Base-by-base conservation (phyloP, 164 flowering plant species). In the Piper longum region DNA sequence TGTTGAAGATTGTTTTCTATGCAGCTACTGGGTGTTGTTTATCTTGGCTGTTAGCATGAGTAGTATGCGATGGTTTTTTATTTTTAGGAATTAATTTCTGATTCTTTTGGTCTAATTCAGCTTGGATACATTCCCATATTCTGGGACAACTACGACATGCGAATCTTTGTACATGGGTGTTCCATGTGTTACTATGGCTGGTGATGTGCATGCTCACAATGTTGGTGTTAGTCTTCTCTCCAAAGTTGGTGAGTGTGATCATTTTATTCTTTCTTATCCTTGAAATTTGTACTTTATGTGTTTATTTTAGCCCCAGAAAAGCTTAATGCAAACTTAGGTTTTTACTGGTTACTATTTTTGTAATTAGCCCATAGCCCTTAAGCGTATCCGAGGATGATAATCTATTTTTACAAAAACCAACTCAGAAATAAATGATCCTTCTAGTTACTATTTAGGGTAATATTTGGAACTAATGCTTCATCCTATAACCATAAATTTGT, bases 141-240 rank as follows among this genome's bases (percentile, higher is more conserved):
- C 97, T 51, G 99, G 99, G 67, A 93, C 99, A 16, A 93, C 99
- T 2, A 93, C 99, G 57, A 90, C 99, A 14, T 93, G 99, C 69
- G 99, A 93, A 74, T 93, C 99, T 55, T 70, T 93, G 41, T 90
- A 82, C 75, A 93, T 93, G 99, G 99, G 99, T 61, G 97, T 93
- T 72, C 99, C 99, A 43, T 93, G 99, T 76, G 76, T 93, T 65
- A 88, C 95, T 40, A 90, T 93, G 99, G 90, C 87, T 60, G 97
- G 97, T 64, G 77, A 85, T 13, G 89, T 93, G 12, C 97, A 93
- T 78, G 99, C 99, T 61, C 97, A 90, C 70, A 93, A 93, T 77
- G 99, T 93, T 70, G 97, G 97, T 13, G 99, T 87, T 57, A 85
- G 95, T 74, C 91, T 93, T 70, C 92, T 93, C 67, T 77, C 70